phyloP scores from a whole-genome alignment of 108 stramenopile species.

The Cyclostephanos invisitatus region DNA sequence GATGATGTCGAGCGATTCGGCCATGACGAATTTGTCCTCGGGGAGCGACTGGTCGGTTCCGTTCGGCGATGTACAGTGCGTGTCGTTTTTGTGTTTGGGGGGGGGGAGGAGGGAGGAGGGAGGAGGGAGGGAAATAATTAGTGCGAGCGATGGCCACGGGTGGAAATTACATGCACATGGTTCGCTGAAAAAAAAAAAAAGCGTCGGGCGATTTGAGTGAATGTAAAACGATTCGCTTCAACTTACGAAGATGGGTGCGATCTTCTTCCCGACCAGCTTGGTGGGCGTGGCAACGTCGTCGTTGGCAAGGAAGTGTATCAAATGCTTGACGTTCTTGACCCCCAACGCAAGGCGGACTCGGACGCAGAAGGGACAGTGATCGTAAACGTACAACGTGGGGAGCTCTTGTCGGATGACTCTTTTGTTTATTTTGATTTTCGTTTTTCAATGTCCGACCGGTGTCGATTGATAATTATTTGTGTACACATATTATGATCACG shows the following conservation, averaged over 20 bases:
- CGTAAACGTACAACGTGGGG: conserved; percentile 92
- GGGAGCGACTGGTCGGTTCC: conserved; percentile 49
- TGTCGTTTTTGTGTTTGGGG: not conserved
- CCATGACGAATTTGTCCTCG: conserved; percentile 84
- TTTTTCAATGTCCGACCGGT: no score
- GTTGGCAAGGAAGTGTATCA: conserved; percentile 87
- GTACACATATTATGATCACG: no score
- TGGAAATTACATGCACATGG: not conserved
- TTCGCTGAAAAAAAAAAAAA: not conserved
- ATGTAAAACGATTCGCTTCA: not conserved
- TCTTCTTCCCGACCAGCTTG: conserved; percentile 92
- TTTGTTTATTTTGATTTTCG: no score
- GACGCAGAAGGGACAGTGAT: conserved; percentile 98
- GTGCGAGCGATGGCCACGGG: not conserved
- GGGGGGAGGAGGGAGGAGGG: not conserved
- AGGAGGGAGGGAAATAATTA: not conserved
- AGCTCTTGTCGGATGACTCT: conserved; percentile 55
- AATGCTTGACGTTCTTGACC: conserved; percentile 91
- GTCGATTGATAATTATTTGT: no score
- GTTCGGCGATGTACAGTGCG: not conserved
- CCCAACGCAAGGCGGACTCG: conserved; percentile 93
- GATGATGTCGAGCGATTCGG: conserved; percentile 95
- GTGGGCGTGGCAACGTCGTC: conserved; percentile 93
- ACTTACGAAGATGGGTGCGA: conserved; percentile 94
- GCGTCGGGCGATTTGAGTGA: not conserved